A percentile compares a stretch with the other conserved stretches of the same genome.
Evolutionary conservation across 2,329 filamentous ascomycete species (phyloP).

Genomic region (Fusarium sp.): DNA sequence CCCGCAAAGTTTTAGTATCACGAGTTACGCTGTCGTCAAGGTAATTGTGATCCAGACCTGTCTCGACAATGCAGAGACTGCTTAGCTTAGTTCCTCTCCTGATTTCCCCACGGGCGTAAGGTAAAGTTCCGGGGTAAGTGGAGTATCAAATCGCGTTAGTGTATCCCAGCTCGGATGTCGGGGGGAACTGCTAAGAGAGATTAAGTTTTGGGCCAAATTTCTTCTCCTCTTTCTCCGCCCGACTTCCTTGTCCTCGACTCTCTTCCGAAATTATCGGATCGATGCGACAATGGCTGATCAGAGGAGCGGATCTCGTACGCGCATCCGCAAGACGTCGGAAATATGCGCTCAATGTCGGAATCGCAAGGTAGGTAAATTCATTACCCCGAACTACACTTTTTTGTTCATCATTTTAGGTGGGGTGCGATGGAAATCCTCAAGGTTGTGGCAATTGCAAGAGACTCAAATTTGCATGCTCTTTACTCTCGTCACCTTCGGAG

Average conservation of each 20-base stretch:
- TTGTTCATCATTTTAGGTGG: neutral
- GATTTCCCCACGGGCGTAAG: constrained; percentile 17
- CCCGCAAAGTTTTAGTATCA: constrained; percentile 7
- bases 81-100: constrained; percentile 4
- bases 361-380: constrained; percentile 15
- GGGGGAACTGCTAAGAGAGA: neutral
- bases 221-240: constrained; percentile 15
- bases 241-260: constrained; percentile 15
- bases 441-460: constrained; percentile 28
- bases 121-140: constrained; percentile 21
- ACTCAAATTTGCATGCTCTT: constrained; percentile 23
- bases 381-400: neutral
- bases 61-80: neutral
- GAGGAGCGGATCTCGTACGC: constrained; percentile 4
- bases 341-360: constrained; percentile 37
- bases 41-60: constrained; percentile 2
- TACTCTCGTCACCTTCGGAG: neutral
- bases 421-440: constrained; percentile 15
- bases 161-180: constrained; percentile 23
- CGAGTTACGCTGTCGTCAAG: neutral
- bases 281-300: neutral
- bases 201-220: neutral
- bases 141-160: neutral
- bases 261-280: neutral
- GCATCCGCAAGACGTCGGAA: constrained; percentile 29